Percentiles rank a stretch among this genome's conserved stretches.
These are phyloP conservation scores for Aspergillus sp. DNA, from an alignment of 2,329 filamentous ascomycete species.

Conservation along the genomic window DNA sequence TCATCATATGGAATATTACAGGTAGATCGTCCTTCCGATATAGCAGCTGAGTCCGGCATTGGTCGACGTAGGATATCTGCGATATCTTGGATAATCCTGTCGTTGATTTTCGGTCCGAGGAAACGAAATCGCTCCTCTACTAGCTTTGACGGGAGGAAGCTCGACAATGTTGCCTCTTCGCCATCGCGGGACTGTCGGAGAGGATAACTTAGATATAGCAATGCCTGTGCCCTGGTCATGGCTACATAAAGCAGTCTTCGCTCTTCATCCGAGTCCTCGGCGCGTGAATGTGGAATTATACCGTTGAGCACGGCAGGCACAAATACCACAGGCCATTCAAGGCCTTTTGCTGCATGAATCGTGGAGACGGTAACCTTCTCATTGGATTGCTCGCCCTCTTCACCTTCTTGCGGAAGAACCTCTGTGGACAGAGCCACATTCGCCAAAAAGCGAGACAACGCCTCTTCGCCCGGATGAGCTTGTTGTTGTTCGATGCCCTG, in stretches of 20 bases:
- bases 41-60: constrained; percentile 57
- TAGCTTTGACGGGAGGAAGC: constrained; percentile 64
- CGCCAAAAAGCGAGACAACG: constrained; percentile 78
- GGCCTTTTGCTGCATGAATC: constrained; percentile 91
- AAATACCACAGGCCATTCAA: constrained; percentile 96
- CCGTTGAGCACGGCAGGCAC: constrained; percentile 87
- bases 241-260: constrained; percentile 88
- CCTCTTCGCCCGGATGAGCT: constrained; percentile 57
- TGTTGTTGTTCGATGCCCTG: constrained; percentile 68
- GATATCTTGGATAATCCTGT: constrained; percentile 63
- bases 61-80: constrained; percentile 69
- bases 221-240: constrained; percentile 87
- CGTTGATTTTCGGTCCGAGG: constrained; percentile 70
- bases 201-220: constrained; percentile 84
- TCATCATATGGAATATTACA: constrained; percentile 63
- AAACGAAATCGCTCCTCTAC: constrained; percentile 57
- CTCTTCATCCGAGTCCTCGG: constrained; percentile 86
- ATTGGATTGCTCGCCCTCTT: constrained; percentile 55
- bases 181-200: constrained; percentile 63
- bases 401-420: constrained; percentile 53
- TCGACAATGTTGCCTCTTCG: constrained; percentile 66
- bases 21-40: constrained; percentile 51
- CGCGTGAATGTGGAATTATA: constrained; percentile 82
- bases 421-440: constrained; percentile 87
- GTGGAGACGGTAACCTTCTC: constrained; percentile 84